These are phyloP conservation scores for Hanseniaspora lindneri DNA, from an alignment of 805 yeast species.

Conservation along the genomic window DNA sequence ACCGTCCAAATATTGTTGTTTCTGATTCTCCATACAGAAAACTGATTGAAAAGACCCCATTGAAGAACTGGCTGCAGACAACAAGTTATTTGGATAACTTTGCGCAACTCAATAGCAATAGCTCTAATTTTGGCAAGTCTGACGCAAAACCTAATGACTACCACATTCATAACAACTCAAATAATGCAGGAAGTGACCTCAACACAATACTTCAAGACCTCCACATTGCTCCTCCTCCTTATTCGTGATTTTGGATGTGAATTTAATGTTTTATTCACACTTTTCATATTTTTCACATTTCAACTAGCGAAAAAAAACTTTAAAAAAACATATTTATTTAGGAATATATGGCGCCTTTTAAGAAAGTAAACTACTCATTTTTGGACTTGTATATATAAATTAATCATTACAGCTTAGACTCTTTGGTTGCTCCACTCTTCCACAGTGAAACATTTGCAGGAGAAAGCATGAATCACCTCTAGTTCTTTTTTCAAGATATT, in stretches of 20 bases:
- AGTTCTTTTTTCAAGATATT: conserved; percentile 71
- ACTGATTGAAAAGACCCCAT: conserved; percentile 9
- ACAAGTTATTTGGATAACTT: conserved; percentile 3
- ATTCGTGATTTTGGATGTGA: not conserved
- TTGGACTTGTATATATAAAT: not conserved
- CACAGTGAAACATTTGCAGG: conserved; percentile 78
- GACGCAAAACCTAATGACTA: not conserved
- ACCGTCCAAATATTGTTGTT: not conserved
- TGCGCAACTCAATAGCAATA: not conserved
- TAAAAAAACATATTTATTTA: not conserved
- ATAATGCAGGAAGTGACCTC: not conserved
- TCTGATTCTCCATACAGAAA: not conserved
- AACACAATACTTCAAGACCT: not conserved
- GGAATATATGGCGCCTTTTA: not conserved
- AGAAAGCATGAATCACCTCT: conserved; percentile 81
- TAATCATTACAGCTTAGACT: not conserved
- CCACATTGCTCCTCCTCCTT: conserved; percentile 14
- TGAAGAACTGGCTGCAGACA: conserved; percentile 5
- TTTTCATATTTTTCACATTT: not conserved
- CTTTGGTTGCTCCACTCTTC: conserved; percentile 62
- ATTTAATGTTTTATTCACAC: not conserved
- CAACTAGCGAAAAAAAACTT: not conserved
- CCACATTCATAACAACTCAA: not conserved
- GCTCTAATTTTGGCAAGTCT: not conserved
- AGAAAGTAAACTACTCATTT: not conserved